Evolutionary conservation across 163 green algal species (phyloP).

Genomic region (Scenedesmus sp.): DNA sequence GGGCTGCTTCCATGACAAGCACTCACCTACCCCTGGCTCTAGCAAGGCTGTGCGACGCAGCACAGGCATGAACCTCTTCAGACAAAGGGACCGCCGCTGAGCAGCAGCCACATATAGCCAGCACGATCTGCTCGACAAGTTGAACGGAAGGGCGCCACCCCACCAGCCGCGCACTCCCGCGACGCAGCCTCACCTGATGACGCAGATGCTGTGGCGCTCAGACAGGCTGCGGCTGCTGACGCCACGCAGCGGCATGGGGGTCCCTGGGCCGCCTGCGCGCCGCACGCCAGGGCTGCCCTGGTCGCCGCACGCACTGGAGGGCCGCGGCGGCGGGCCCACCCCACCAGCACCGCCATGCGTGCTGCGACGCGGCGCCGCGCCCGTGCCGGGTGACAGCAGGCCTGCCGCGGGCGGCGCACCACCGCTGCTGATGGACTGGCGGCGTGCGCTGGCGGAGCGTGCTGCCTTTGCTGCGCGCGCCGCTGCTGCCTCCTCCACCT

Average conservation of each 20-base stretch:
- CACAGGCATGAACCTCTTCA: too few species aligned
- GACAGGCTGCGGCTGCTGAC: conserved; percentile 16
- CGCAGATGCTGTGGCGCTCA: conserved; percentile 42
- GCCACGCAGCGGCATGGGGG: conserved; percentile 11
- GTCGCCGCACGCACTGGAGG: not conserved
- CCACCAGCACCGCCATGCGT: not conserved
- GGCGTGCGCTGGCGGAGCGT: not conserved
- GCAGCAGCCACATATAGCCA: too few species aligned
- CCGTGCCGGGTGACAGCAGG: not conserved
- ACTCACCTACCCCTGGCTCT: too few species aligned
- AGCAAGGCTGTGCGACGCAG: too few species aligned
- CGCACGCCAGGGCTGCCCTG: not conserved
- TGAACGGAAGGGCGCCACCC: too few species aligned
- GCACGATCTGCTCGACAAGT: too few species aligned
- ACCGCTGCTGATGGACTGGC: conserved; percentile 3
- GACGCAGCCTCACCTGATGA: not conserved
- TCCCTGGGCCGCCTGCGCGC: conserved; percentile 10
- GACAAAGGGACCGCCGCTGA: too few species aligned
- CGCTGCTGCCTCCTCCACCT: conserved; percentile 41
- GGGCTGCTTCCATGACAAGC: not conserved
- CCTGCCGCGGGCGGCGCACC: conserved; percentile 10
- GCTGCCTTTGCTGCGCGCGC: conserved; percentile 21
- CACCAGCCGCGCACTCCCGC: not conserved
- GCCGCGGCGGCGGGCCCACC: not conserved
- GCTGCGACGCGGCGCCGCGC: not conserved